A percentile compares a stretch with the other conserved stretches of the same genome.
Conservation (phyloP, 2,329 filamentous ascomycete genomes). For the Xylaria sp. region DNA sequence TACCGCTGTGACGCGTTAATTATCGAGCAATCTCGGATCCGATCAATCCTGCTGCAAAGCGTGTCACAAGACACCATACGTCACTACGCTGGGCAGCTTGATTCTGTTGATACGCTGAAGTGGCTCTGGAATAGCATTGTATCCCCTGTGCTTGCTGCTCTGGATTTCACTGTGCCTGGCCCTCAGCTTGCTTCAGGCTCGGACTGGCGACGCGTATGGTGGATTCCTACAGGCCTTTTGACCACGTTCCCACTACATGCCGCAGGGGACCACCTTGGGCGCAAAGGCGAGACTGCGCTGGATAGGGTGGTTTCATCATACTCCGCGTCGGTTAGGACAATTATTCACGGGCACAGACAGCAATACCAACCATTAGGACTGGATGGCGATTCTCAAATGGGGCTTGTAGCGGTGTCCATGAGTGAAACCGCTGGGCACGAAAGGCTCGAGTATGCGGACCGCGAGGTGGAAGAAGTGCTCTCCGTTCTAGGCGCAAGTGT, state of each 20-base stretch:
- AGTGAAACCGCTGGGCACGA: neutral
- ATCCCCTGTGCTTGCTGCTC: neutral
- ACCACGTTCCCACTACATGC: conserved; percentile 43
- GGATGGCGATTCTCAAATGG: neutral
- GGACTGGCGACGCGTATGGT: conserved; percentile 42
- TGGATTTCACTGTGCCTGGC: neutral
- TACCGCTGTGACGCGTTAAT: neutral
- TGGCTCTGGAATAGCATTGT: neutral
- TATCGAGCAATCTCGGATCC: neutral
- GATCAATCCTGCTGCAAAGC: neutral
- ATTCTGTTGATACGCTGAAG: neutral
- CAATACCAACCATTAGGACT: neutral
- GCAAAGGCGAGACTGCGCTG: neutral
- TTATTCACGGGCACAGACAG: neutral
- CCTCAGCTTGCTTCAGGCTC: neutral
- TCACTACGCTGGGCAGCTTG: neutral
- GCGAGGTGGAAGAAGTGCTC: neutral
- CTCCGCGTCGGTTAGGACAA: neutral
- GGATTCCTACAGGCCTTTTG: conserved; percentile 43
- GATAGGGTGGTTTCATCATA: neutral
- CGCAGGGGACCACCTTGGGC: conserved; percentile 38
- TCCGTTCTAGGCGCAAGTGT: neutral
- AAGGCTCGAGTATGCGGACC: neutral
- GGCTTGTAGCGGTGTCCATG: neutral
- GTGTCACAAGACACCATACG: neutral